These are phyloP conservation scores for Isabelozyma heimii DNA, from an alignment of 805 yeast species.

Conservation along the genomic window DNA sequence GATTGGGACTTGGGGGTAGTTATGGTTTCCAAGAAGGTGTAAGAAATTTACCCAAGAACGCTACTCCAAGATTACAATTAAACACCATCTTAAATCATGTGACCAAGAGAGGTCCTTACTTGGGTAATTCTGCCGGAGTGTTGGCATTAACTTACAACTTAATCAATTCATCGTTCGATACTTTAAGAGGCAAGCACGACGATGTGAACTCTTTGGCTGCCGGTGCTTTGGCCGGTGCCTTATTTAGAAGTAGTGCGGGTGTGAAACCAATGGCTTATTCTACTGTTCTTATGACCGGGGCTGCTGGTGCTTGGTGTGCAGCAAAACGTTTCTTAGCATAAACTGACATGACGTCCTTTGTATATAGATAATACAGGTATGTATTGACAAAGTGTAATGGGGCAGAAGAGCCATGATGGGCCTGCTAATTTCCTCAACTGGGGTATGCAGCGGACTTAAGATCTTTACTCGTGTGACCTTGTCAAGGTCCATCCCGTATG, in stretches of 20 bases:
- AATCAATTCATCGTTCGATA: conserved; percentile 75
- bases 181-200: conserved; percentile 86
- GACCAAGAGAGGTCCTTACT: conserved; percentile 92
- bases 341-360: background rate
- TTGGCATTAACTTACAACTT: conserved; percentile 86
- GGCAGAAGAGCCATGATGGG: no score
- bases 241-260: conserved; percentile 85
- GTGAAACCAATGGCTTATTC: conserved; percentile 84
- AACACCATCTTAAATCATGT: conserved; percentile 89
- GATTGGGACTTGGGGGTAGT: conserved; percentile 86
- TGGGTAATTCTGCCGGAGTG: conserved; percentile 95
- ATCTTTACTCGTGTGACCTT: no score
- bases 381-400: no score
- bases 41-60: conserved; percentile 66
- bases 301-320: conserved; percentile 92
- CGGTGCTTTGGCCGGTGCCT: conserved; percentile 90
- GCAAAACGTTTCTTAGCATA: conserved; percentile 46
- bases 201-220: conserved; percentile 78
- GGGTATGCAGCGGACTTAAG: no score
- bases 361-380: background rate
- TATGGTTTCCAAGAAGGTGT: conserved; percentile 88
- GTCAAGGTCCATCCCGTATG: no score
- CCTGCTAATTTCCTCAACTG: no score
- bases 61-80: conserved; percentile 77
- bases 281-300: conserved; percentile 80